A percentile compares a stretch with the other conserved stretches of the same genome.
Evolutionary conservation across 352 stramenopile species (phyloP).

Genomic region (Phytophthora pini): DNA sequence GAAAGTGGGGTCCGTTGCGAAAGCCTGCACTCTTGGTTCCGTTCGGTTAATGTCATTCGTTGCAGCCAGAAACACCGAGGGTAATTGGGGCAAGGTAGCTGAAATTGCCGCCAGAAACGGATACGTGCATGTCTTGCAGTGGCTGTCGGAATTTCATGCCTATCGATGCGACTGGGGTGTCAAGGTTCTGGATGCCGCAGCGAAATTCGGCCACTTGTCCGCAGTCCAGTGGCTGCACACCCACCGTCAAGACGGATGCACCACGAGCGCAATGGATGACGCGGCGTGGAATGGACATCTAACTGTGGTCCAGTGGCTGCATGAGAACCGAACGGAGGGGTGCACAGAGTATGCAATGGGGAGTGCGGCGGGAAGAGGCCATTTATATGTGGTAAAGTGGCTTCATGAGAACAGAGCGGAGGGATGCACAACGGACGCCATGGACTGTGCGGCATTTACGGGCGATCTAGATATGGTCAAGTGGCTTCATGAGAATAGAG

Average conservation of each 20-base stretch:
- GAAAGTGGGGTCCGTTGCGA: no score
- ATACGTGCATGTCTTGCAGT: constrained; percentile 18
- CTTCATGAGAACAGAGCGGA: constrained; percentile 9
- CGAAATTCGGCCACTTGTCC: not conserved
- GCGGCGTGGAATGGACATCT: constrained; percentile 7
- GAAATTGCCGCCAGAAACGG: constrained; percentile 11
- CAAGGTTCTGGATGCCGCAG: no score
- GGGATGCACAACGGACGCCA: constrained; percentile 7
- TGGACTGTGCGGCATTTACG: constrained; percentile 10
- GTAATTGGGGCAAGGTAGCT: constrained; percentile 7
- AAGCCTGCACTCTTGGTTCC: no score
- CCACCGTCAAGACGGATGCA: no score
- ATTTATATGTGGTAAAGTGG: constrained; percentile 15
- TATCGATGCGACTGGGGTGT: constrained; percentile 2
- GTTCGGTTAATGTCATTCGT: no score
- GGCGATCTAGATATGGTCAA: constrained; percentile 10
- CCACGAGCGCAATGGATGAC: constrained; percentile 5
- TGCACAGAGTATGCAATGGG: constrained; percentile 12
- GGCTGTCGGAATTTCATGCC: constrained; percentile 13
- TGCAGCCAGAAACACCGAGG: not conserved
- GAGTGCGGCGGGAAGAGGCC: constrained; percentile 4
- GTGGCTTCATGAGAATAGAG: constrained; percentile 11
- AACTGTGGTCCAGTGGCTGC: constrained; percentile 9
- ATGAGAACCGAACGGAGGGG: constrained; percentile 6
- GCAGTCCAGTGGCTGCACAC: not conserved